Evolutionary conservation across 192 early-diverging fungal genomes (phyloP), one percentile per base, ranked within the genome.

Genomic region (Linnemannia zychae): DNA sequence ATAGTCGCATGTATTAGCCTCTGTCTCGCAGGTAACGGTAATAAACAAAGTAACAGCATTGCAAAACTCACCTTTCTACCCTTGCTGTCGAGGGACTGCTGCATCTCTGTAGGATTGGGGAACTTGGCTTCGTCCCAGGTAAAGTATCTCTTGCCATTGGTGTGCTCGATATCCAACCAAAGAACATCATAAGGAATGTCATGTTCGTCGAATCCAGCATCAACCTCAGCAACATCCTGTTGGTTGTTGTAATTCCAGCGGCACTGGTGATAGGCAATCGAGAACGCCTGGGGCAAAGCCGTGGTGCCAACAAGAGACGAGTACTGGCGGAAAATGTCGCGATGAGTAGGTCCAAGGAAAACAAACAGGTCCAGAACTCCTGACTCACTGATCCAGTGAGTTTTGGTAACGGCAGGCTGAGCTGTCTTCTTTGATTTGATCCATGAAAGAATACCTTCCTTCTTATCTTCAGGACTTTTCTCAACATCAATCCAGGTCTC

Each of bases 121-220:
- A 99, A 99, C 87, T 99, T 99, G 65, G 87, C 83, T 7, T 81
- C 70, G 87, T 99, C 98, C 98, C 98, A 99, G 0, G 98, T 99
- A 82, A 98, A 98, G 84, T 99, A 99, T 40, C 93, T 90, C 92
- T 99, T 99, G 50, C 95, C 95, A 87, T 99, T 96, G n/a, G 98
- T 99, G 81, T 99, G 97, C 81, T 99, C 99, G 88, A 99, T 99
- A 89, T 99, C 99, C 70, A 99, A 88, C 99, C 99, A 99, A 46
- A 99, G 91, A 1, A 99, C 98, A 90, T 99, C 99, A 81, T 97
- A 97, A 11, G 99, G 98, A 71, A 99, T 98, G 47, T 95, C 94
- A 81, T 96, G 80, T 75, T 93, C 89, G 80, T 99, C 97, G 90
- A 99, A 97, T 63, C 94, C 93, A 24, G 88, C 91, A 86, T 97